These are phyloP conservation scores for Pilobolus umbonatus DNA, from an alignment of 192 early-diverging fungal species.

Conservation along the genomic window DNA sequence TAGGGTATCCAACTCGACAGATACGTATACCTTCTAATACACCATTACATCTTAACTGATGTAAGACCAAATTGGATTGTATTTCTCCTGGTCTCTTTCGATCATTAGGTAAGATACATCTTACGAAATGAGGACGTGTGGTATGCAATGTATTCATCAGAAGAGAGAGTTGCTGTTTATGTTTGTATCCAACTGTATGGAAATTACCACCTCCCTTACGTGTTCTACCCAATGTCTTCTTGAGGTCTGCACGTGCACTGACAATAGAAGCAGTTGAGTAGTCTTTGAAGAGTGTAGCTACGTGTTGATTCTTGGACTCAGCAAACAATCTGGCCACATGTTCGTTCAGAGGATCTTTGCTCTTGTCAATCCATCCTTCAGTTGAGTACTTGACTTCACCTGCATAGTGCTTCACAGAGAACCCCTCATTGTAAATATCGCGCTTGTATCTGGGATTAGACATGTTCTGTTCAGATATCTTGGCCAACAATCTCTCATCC, in stretches of 20 bases:
- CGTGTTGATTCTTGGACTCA: constrained; percentile 72
- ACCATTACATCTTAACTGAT: constrained; percentile 95
- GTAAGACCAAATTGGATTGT: constrained; percentile 77
- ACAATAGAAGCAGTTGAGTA: constrained; percentile 38
- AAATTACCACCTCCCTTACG: constrained; percentile 80
- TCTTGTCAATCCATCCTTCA: constrained; percentile 92
- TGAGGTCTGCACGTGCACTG: background rate
- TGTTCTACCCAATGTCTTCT: constrained; percentile 17
- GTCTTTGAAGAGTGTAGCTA: constrained; percentile 80
- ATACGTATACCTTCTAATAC: constrained; percentile 97
- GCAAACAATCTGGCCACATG: constrained; percentile 85
- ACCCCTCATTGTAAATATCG: constrained; percentile 82
- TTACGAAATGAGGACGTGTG: constrained; percentile 97
- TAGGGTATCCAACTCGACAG: constrained; percentile 92
- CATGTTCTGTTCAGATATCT: constrained; percentile 79
- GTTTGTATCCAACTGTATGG: constrained; percentile 88
- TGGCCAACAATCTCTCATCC: constrained; percentile 91
- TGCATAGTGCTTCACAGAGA: constrained; percentile 92
- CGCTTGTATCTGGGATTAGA: constrained; percentile 78
- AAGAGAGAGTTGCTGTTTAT: constrained; percentile 87
- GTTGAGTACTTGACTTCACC: constrained; percentile 92
- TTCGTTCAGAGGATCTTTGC: constrained; percentile 96
- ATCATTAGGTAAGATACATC: constrained; percentile 94
- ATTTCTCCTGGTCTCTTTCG: constrained; percentile 86
- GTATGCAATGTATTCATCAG: constrained; percentile 85